Evolutionary conservation across 768 basidiomycete genomes (phyloP).

Genomic region (Tulasnella sp.): DNA sequence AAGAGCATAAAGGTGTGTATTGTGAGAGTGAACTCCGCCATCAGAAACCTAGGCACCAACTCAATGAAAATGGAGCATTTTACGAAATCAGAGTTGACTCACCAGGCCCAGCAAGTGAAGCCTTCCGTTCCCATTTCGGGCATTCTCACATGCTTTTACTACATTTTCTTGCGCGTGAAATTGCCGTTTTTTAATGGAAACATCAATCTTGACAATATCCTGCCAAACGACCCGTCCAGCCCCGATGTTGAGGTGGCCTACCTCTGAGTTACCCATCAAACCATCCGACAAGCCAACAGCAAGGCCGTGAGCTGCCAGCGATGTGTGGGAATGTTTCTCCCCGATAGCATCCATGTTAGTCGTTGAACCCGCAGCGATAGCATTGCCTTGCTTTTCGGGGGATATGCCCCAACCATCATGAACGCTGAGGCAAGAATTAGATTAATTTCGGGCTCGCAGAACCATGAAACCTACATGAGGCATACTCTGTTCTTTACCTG

Average conservation of each 20-base stretch:
- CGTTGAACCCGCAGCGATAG: slow-evolving; percentile 73
- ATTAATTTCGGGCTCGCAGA: not conserved
- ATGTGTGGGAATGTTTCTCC: slow-evolving; percentile 56
- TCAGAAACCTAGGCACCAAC: slow-evolving; percentile 60
- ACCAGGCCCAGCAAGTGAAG: slow-evolving; percentile 84
- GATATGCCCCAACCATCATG: slow-evolving; percentile 93
- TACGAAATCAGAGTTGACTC: slow-evolving; percentile 21
- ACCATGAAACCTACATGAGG: slow-evolving; percentile 49
- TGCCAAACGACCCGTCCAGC: slow-evolving; percentile 96
- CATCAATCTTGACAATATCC: slow-evolving; percentile 91
- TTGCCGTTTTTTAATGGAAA: slow-evolving; percentile 74
- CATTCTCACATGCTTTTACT: slow-evolving; percentile 56
- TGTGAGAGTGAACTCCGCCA: slow-evolving; percentile 95
- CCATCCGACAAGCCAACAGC: slow-evolving; percentile 88
- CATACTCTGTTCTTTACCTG: slow-evolving; percentile 79
- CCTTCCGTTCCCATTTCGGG: slow-evolving; percentile 71
- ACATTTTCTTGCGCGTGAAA: slow-evolving; percentile 72
- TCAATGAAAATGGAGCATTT: not conserved
- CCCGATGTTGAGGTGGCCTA: slow-evolving; percentile 90
- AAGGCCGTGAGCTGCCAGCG: slow-evolving; percentile 74
- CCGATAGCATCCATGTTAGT: slow-evolving; percentile 83
- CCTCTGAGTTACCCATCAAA: slow-evolving; percentile 96
- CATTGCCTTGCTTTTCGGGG: slow-evolving; percentile 57
- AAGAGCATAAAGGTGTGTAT: slow-evolving; percentile 76
- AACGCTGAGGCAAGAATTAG: slow-evolving; percentile 38